phyloP scores from a whole-genome alignment of 345 rosid species.

The Brassica nigra region DNA sequence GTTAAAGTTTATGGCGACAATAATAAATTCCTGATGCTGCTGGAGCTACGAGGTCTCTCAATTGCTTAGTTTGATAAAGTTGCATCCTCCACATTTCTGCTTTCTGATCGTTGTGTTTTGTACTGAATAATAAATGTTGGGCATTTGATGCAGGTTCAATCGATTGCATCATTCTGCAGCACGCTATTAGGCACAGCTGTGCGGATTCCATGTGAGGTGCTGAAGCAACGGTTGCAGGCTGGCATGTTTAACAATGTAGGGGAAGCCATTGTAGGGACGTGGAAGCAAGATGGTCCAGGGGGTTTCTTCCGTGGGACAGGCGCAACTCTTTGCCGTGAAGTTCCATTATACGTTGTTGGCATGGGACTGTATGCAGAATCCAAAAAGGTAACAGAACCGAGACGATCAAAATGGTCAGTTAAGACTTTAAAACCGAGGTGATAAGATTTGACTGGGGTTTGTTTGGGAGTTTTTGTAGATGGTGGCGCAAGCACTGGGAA shows the following conservation, averaged over 20 bases:
- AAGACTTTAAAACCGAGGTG: background rate
- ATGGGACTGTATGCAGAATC: constrained; percentile 91
- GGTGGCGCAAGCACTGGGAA: constrained; percentile 65
- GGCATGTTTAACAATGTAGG: constrained; percentile 88
- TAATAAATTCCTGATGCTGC: background rate
- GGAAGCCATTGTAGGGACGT: constrained; percentile 85
- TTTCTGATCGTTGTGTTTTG: background rate
- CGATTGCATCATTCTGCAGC: constrained; percentile 91
- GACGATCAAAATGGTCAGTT: background rate
- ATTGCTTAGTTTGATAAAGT: constrained; percentile 19
- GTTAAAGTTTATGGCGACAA: background rate
- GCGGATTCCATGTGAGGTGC: constrained; percentile 95
- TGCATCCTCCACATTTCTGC: constrained; percentile 1
- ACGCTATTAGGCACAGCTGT: constrained; percentile 92
- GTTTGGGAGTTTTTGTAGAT: constrained; percentile 47
- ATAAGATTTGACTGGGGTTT: background rate
- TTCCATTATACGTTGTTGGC: constrained; percentile 96
- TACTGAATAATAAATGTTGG: background rate
- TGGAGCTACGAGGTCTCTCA: background rate
- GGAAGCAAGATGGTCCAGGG: constrained; percentile 88
- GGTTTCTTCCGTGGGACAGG: constrained; percentile 99
- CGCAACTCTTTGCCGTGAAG: constrained; percentile 95
- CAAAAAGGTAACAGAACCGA: constrained; percentile 65
- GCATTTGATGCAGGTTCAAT: constrained; percentile 69
- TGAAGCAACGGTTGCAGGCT: constrained; percentile 97